Percentiles rank a stretch among this genome's conserved stretches.
Evolutionary conservation across 2,329 filamentous ascomycete genomes (phyloP).

Genomic region (Elsinoe fawcettii): DNA sequence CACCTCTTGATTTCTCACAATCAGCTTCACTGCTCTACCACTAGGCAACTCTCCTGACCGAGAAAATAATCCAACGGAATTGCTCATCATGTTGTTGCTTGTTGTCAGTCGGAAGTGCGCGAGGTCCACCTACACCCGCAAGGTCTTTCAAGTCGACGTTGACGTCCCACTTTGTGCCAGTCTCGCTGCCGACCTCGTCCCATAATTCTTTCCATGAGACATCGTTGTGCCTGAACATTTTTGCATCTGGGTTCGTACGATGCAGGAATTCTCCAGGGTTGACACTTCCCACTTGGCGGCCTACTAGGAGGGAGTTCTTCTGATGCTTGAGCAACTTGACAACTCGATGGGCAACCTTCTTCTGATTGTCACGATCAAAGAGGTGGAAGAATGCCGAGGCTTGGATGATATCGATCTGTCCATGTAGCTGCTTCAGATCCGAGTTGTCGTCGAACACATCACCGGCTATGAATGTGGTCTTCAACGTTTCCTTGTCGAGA

Average conservation of each 20-base stretch:
- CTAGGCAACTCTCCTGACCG: background rate
- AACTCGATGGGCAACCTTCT: conserved; percentile 29
- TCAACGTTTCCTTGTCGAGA: conserved; percentile 27
- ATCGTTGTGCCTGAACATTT: conserved; percentile 32
- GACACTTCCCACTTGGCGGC: conserved; percentile 32
- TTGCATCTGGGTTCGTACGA: conserved; percentile 20
- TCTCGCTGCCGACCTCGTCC: conserved; percentile 33
- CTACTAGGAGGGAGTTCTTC: conserved; percentile 32
- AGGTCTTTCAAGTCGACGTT: conserved; percentile 23
- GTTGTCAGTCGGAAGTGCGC: background rate
- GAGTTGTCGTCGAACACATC: conserved; percentile 29
- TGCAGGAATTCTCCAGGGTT: conserved; percentile 25
- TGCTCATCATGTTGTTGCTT: background rate
- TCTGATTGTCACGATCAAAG: conserved; percentile 35
- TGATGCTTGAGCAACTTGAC: conserved; percentile 29
- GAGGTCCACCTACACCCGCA: background rate
- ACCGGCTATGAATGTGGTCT: conserved; percentile 28
- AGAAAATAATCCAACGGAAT: conserved; percentile 5
- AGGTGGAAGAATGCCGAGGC: conserved; percentile 39
- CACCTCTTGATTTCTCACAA: no score
- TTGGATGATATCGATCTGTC: conserved; percentile 36
- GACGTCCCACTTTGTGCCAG: conserved; percentile 31
- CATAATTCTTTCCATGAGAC: conserved; percentile 33
- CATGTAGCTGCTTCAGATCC: conserved; percentile 30
- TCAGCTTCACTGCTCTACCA: no score